These are phyloP conservation scores for Starmerella davenportii DNA, from an alignment of 805 yeast genomes.

Conservation along the genomic window DNA sequence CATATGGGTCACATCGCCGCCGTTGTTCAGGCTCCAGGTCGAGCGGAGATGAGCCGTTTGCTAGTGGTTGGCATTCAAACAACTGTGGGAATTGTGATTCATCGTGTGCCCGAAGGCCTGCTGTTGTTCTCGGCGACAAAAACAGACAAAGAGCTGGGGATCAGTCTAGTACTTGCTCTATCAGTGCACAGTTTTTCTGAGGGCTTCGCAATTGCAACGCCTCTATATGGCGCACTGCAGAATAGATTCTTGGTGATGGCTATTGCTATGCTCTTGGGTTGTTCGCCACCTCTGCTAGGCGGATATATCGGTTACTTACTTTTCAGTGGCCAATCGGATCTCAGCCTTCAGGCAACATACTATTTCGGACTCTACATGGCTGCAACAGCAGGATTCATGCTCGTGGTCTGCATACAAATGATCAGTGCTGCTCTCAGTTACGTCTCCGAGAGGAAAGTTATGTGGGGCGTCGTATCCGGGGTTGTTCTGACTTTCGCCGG, in stretches of 20 bases:
- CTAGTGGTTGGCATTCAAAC: constrained; percentile 83
- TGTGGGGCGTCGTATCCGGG: constrained; percentile 45
- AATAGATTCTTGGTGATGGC: constrained; percentile 43
- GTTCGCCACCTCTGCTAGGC: constrained; percentile 76
- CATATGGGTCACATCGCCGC: background rate
- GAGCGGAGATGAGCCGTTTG: constrained; percentile 56
- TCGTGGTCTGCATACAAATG: constrained; percentile 72
- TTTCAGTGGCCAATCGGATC: constrained; percentile 18
- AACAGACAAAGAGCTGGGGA: constrained; percentile 51
- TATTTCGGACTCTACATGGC: constrained; percentile 50
- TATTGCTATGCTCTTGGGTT: constrained; percentile 56
- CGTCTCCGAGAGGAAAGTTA: constrained; percentile 42
- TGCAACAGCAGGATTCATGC: constrained; percentile 66
- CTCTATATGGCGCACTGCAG: constrained; percentile 60
- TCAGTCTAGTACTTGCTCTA: constrained; percentile 66
- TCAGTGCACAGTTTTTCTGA: constrained; percentile 83
- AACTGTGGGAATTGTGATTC: constrained; percentile 67
- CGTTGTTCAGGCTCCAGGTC: constrained; percentile 18
- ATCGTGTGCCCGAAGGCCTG: constrained; percentile 90
- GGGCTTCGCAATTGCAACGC: constrained; percentile 86
- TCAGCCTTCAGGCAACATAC: constrained; percentile 21
- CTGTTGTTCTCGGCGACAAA: constrained; percentile 62
- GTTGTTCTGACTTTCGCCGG: constrained; percentile 21
- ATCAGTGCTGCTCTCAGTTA: constrained; percentile 64
- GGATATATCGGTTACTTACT: constrained; percentile 34